phyloP scores from a whole-genome alignment of 192 early-diverging fungal genomes.

The Jimgerdemannia flammicorona region DNA sequence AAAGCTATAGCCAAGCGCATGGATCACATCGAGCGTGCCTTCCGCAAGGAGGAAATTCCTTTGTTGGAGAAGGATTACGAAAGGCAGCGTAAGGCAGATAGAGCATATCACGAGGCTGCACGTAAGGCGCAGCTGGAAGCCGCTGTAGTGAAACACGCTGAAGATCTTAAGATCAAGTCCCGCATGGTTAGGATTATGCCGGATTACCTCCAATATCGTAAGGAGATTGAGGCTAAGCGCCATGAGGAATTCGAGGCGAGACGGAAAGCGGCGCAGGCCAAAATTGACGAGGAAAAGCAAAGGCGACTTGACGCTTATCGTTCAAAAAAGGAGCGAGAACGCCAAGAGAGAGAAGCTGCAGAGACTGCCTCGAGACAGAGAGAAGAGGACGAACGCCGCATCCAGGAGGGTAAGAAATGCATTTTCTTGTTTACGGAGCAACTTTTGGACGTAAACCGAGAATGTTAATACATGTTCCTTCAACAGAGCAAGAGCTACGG shows the following conservation, averaged over 20 bases:
- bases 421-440: background rate
- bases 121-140: constrained; percentile 65
- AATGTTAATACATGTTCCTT: background rate
- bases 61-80: constrained; percentile 90
- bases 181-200: constrained; percentile 78
- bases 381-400: constrained; percentile 33
- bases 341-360: constrained; percentile 36
- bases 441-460: background rate
- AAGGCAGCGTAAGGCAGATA: constrained; percentile 81
- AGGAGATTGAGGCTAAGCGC: constrained; percentile 58
- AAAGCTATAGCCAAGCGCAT: constrained; percentile 70
- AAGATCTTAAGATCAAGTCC: constrained; percentile 72
- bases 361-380: constrained; percentile 26
- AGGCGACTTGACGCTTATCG: constrained; percentile 59
- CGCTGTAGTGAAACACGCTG: constrained; percentile 59
- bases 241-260: constrained; percentile 53
- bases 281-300: constrained; percentile 72
- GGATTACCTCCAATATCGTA: constrained; percentile 67
- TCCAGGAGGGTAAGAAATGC: constrained; percentile 15
- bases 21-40: constrained; percentile 94
- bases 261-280: constrained; percentile 49
- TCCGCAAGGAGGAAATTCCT: constrained; percentile 86
- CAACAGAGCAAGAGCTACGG: constrained; percentile 35
- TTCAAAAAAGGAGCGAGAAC: constrained; percentile 49
- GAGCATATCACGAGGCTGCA: constrained; percentile 71